A percentile compares a stretch with the other conserved stretches of the same genome.
These are phyloP conservation scores for Vinca major DNA, from an alignment of 305 asterid genomes.

Conservation along the genomic window DNA sequence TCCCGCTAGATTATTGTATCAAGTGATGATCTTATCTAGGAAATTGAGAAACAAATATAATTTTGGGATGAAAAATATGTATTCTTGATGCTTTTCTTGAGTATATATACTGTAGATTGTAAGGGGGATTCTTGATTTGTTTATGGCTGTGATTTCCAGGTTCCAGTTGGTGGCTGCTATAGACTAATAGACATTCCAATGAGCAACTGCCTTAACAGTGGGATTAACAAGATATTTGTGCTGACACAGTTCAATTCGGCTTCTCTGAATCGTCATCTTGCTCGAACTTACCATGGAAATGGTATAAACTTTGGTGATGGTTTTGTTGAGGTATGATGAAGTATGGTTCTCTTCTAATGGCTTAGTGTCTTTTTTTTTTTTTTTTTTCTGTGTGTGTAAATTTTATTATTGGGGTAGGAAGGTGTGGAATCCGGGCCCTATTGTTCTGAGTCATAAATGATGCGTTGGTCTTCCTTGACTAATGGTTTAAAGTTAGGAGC, in stretches of 20 bases:
- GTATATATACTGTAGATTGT: not conserved
- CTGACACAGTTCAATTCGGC: slow-evolving; percentile 94
- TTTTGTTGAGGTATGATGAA: slow-evolving; percentile 63
- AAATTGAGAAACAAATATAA: too few species aligned
- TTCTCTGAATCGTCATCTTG: slow-evolving; percentile 84
- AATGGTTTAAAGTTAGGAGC: not conserved
- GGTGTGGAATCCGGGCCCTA: too few species aligned
- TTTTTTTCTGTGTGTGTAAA: too few species aligned
- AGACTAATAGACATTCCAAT: slow-evolving; percentile 89
- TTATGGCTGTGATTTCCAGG: slow-evolving; percentile 35
- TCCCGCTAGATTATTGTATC: not conserved
- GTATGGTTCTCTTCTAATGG: too few species aligned
- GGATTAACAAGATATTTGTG: slow-evolving; percentile 88
- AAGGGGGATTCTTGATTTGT: slow-evolving; percentile 10
- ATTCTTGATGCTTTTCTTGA: not conserved
- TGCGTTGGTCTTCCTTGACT: not conserved
- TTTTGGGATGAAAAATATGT: too few species aligned
- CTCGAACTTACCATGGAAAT: slow-evolving; percentile 84
- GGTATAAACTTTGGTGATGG: slow-evolving; percentile 93
- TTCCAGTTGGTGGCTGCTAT: slow-evolving; percentile 95
- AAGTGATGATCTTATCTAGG: not conserved
- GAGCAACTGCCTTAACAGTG: slow-evolving; percentile 98
- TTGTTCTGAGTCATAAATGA: too few species aligned
- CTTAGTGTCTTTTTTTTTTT: too few species aligned
- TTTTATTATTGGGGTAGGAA: too few species aligned